A percentile compares a stretch with the other conserved stretches of the same genome.
These are phyloP conservation scores for Rutstroemia sydowiana DNA, from an alignment of 2,329 filamentous ascomycete genomes.

Conservation along the genomic window DNA sequence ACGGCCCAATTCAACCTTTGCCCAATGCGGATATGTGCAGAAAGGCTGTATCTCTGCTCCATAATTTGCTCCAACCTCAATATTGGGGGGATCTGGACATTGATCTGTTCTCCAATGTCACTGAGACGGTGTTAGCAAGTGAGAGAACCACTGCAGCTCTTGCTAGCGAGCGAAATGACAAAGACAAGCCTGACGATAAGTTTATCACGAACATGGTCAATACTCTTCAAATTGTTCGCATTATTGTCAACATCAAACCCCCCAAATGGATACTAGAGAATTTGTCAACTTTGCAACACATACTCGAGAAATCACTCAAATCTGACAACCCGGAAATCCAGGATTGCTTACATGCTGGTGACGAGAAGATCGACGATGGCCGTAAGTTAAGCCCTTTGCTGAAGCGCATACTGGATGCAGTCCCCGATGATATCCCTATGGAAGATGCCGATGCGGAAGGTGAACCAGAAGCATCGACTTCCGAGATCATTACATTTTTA, in stretches of 20 bases:
- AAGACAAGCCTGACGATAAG: conserved; percentile 73
- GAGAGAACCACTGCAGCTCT: conserved; percentile 64
- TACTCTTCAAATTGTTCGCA: conserved; percentile 82
- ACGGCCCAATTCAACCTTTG: conserved; percentile 41
- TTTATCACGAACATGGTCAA: conserved; percentile 87
- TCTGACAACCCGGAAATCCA: conserved; percentile 89
- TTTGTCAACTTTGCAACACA: conserved; percentile 70
- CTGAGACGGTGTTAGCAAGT: conserved; percentile 74
- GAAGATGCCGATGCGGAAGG: conserved; percentile 76
- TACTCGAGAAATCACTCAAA: conserved; percentile 81
- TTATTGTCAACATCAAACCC: conserved; percentile 79
- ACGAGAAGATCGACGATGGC: conserved; percentile 61
- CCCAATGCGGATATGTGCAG: conserved; percentile 72
- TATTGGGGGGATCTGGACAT: conserved; percentile 92
- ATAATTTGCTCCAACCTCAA: conserved; percentile 75
- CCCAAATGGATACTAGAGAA: conserved; percentile 86
- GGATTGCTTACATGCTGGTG: conserved; percentile 74
- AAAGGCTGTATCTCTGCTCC: conserved; percentile 73
- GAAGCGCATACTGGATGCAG: conserved; percentile 76
- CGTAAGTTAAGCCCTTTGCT: conserved; percentile 68
- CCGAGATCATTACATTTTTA: conserved; percentile 79
- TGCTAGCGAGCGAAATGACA: conserved; percentile 51
- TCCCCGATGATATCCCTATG: conserved; percentile 72
- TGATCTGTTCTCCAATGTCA: conserved; percentile 84
- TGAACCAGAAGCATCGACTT: conserved; percentile 71